phyloP scores from a whole-genome alignment of 306 rosid genomes.

The Cucumis sativus region DNA sequence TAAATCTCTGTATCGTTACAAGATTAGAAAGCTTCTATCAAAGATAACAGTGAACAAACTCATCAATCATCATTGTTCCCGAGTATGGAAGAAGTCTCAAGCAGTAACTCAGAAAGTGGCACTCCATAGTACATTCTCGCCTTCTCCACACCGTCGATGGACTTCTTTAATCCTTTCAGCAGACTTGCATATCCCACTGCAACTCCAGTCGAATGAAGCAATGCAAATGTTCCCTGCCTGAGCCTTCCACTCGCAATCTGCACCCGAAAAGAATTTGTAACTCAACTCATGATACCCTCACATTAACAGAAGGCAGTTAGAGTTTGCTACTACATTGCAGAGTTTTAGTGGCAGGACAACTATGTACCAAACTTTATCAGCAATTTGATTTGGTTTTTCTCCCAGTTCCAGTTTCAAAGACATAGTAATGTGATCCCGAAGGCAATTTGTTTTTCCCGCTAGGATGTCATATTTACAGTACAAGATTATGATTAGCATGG shows the following conservation, averaged over 20 bases:
- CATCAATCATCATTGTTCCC: slow-evolving; percentile 24
- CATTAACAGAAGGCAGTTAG: slow-evolving; percentile 66
- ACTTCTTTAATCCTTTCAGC: slow-evolving; percentile 53
- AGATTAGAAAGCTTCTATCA: not conserved
- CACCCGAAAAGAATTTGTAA: slow-evolving; percentile 40
- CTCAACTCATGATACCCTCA: slow-evolving; percentile 59
- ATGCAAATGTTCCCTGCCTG: slow-evolving; percentile 49
- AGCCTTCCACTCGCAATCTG: slow-evolving; percentile 63
- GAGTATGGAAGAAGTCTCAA: slow-evolving; percentile 48
- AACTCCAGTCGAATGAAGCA: slow-evolving; percentile 53
- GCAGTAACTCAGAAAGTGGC: slow-evolving; percentile 27
- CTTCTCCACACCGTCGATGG: slow-evolving; percentile 52
- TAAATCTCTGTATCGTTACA: not conserved
- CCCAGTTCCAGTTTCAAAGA: not conserved
- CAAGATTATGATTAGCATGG: not conserved
- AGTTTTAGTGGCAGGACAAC: not conserved
- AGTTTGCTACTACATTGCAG: not conserved
- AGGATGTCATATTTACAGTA: slow-evolving; percentile 1
- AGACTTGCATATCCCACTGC: slow-evolving; percentile 55
- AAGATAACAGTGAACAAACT: slow-evolving; percentile 17
- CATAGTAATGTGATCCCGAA: not conserved
- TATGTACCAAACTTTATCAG: not conserved
- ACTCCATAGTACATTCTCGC: slow-evolving; percentile 43
- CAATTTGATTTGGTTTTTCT: not conserved
- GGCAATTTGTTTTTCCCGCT: not conserved